A percentile compares a stretch with the other conserved stretches of the same genome.
Conservation (phyloP, 257 asterid species). For the Ballota nigra region DNA sequence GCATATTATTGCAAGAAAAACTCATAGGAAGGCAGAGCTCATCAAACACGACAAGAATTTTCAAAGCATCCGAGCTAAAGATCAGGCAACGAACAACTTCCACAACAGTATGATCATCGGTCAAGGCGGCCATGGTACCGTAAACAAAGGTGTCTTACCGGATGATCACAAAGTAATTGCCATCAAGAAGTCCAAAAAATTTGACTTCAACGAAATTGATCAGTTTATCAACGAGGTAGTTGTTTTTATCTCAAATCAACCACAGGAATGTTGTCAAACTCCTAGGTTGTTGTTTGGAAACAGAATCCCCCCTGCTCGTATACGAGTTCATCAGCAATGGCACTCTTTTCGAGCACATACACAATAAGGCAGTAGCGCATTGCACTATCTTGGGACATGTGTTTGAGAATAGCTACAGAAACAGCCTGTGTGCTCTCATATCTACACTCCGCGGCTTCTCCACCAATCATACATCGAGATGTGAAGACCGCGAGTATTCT, state of each 20-base stretch:
- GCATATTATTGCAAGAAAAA: slow-evolving; percentile 15
- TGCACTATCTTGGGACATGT: slow-evolving; percentile 26
- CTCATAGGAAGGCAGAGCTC: slow-evolving; percentile 8
- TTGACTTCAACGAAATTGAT: slow-evolving; percentile 28
- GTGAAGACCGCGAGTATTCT: slow-evolving; percentile 37
- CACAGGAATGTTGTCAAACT: slow-evolving; percentile 36
- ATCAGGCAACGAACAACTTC: slow-evolving; percentile 22
- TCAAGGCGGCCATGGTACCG: slow-evolving; percentile 16
- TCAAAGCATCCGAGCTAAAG: slow-evolving; percentile 8
- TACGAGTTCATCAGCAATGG: slow-evolving; percentile 25
- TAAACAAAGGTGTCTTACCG: slow-evolving; percentile 17
- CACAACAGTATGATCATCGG: not conserved
- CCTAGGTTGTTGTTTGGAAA: slow-evolving; percentile 40
- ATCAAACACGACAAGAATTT: not conserved
- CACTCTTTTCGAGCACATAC: slow-evolving; percentile 8
- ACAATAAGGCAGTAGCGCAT: not conserved
- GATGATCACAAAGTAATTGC: slow-evolving; percentile 11
- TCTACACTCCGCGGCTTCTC: slow-evolving; percentile 29
- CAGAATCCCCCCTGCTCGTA: slow-evolving; percentile 28
- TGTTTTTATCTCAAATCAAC: slow-evolving; percentile 32
- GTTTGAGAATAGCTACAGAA: slow-evolving; percentile 31
- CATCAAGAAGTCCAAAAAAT: slow-evolving; percentile 23
- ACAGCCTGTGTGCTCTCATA: slow-evolving; percentile 31
- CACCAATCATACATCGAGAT: slow-evolving; percentile 42
- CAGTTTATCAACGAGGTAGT: slow-evolving; percentile 38